These are phyloP conservation scores for Fusarium sp. DNA, from an alignment of 2,329 filamentous ascomycete species.

Conservation along the genomic window DNA sequence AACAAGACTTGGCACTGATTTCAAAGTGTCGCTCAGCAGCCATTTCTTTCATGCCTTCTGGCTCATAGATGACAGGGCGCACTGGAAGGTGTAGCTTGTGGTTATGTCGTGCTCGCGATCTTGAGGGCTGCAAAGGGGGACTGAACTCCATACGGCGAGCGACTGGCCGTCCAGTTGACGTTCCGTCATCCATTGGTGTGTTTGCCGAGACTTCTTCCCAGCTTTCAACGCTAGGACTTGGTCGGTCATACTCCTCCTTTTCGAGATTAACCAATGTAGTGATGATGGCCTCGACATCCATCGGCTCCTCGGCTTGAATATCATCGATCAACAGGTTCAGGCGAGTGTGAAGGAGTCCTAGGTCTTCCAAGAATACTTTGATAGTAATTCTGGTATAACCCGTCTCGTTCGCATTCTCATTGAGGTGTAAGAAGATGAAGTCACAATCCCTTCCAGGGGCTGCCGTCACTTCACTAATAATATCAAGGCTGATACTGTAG, in stretches of 20 bases:
- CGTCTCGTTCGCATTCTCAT: slow-evolving; percentile 69
- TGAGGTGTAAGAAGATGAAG: slow-evolving; percentile 85
- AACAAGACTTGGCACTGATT: slow-evolving; percentile 91
- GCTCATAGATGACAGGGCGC: slow-evolving; percentile 84
- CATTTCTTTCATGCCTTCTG: slow-evolving; percentile 80
- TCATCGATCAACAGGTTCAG: slow-evolving; percentile 89
- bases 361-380: slow-evolving; percentile 91
- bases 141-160: slow-evolving; percentile 50
- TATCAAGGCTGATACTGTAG: slow-evolving; percentile 78
- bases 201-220: slow-evolving; percentile 84
- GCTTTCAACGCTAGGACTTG: slow-evolving; percentile 82
- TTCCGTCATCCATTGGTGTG: slow-evolving; percentile 68
- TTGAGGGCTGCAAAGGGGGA: slow-evolving; percentile 51
- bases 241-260: slow-evolving; percentile 64
- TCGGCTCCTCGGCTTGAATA: slow-evolving; percentile 76
- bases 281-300: slow-evolving; percentile 76
- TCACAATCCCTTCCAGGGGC: slow-evolving; percentile 92
- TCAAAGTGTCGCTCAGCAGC: slow-evolving; percentile 86
- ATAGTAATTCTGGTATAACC: slow-evolving; percentile 82
- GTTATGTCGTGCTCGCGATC: slow-evolving; percentile 53
- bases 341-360: slow-evolving; percentile 82
- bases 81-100: slow-evolving; percentile 85
- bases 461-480: slow-evolving; percentile 88
- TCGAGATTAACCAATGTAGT: slow-evolving; percentile 81
- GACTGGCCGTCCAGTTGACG: slow-evolving; percentile 53